Evolutionary conservation across 495 filamentous ascomycete species (phyloP).

Genomic region (Tuber microsphaerosporum): DNA sequence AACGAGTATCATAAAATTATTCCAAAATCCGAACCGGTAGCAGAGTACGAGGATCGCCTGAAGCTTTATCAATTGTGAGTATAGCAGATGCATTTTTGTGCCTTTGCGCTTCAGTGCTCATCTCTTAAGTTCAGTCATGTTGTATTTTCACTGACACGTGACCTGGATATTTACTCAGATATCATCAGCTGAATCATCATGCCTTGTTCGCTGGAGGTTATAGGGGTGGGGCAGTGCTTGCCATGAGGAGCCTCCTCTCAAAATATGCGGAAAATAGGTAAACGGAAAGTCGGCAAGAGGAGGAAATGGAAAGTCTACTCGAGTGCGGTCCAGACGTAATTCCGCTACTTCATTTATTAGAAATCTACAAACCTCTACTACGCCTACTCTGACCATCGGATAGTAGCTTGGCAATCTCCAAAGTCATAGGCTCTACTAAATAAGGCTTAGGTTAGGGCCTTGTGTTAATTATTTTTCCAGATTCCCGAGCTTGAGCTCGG

Average conservation of each 20-base stretch:
- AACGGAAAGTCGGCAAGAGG: not conserved
- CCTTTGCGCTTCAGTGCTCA: not conserved
- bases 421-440: slow-evolving; percentile 1
- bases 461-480: slow-evolving; percentile 7
- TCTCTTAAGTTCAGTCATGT: not conserved
- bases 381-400: not conserved
- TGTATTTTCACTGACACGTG: slow-evolving; percentile 13
- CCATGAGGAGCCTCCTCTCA: slow-evolving; percentile 61
- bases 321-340: not conserved
- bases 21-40: slow-evolving; percentile 70
- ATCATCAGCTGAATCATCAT: slow-evolving; percentile 86
- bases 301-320: not conserved
- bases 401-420: not conserved
- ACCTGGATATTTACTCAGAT: slow-evolving; percentile 46
- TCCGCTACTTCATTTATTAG: not conserved
- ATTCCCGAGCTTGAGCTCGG: not conserved
- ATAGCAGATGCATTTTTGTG: slow-evolving; percentile 8
- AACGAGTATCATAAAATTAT: slow-evolving; percentile 67
- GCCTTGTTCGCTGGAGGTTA: slow-evolving; percentile 77
- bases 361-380: slow-evolving; percentile 5
- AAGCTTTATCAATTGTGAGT: slow-evolving; percentile 74
- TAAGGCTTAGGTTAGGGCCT: not conserved
- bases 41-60: slow-evolving; percentile 77
- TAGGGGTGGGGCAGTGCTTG: slow-evolving; percentile 61
- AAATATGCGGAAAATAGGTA: slow-evolving; percentile 53